phyloP scores from a whole-genome alignment of 768 basidiomycete genomes.

The Phylloporus arenicola region DNA sequence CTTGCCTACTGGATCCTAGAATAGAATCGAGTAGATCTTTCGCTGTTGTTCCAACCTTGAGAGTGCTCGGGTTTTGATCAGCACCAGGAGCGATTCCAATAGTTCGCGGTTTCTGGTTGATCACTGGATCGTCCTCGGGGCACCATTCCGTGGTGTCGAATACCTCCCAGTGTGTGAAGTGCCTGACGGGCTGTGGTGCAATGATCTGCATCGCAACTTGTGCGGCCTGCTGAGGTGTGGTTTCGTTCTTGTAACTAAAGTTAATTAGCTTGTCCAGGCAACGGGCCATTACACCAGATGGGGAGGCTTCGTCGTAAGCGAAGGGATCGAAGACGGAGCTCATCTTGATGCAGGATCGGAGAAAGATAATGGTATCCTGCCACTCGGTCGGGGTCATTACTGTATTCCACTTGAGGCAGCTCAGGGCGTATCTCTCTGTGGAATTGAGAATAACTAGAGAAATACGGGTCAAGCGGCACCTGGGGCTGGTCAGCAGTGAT shows the following conservation, averaged over 20 bases:
- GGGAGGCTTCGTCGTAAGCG: constrained; percentile 11
- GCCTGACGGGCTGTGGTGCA: constrained; percentile 12
- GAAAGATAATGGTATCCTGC: constrained; percentile 19
- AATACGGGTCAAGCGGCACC: constrained; percentile 19
- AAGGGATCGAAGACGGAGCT: constrained; percentile 24
- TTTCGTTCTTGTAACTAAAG: constrained; percentile 3
- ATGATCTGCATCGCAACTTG: constrained; percentile 5
- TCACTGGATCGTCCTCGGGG: constrained; percentile 27
- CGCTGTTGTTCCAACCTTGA: constrained; percentile 14
- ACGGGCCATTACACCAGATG: constrained; percentile 13
- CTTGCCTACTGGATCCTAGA: constrained; percentile 10
- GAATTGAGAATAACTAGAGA: constrained; percentile 21
- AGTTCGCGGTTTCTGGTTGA: constrained; percentile 24
- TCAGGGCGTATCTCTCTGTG: constrained; percentile 19
- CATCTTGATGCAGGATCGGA: constrained; percentile 25
- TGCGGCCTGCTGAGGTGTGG: neutral
- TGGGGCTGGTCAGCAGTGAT: constrained; percentile 9
- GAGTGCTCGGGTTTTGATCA: constrained; percentile 1
- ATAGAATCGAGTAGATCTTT: constrained; percentile 27
- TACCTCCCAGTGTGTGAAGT: constrained; percentile 6
- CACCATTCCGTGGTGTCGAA: constrained; percentile 23
- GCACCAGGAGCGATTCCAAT: constrained; percentile 29
- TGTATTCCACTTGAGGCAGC: constrained; percentile 21
- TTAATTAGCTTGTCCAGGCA: constrained; percentile 18
- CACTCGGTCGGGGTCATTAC: constrained; percentile 17